Percentiles rank a stretch among this genome's conserved stretches.
These are phyloP conservation scores for Russula olivacea DNA, from an alignment of 768 basidiomycete species.

Conservation along the genomic window DNA sequence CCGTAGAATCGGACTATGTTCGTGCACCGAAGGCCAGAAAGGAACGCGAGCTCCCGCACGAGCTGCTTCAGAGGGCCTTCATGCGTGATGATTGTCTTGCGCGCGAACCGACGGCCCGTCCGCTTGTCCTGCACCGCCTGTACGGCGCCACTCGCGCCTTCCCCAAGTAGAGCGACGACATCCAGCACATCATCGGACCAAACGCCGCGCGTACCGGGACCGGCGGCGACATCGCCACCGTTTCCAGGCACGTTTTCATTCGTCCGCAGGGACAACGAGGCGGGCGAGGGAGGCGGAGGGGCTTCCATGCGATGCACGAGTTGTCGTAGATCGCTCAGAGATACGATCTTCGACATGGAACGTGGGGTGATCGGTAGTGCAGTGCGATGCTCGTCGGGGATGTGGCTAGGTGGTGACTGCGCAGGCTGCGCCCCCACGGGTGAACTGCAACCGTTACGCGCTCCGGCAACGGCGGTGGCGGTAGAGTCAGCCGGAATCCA, in stretches of 20 bases:
- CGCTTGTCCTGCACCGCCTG: constrained; percentile 79
- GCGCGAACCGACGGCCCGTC: constrained; percentile 71
- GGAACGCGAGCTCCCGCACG: constrained; percentile 79
- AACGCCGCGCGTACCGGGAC: not conserved
- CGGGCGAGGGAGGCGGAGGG: not conserved
- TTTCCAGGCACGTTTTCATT: not conserved
- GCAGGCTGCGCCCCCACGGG: not conserved
- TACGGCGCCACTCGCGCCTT: constrained; percentile 89
- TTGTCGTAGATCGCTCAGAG: constrained; percentile 15
- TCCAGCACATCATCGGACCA: constrained; percentile 65
- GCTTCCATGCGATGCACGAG: constrained; percentile 20
- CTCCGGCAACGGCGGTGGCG: not conserved
- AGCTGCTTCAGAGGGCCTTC: constrained; percentile 85
- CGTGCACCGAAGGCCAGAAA: constrained; percentile 66
- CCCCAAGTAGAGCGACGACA: constrained; percentile 67
- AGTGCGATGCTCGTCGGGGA: constrained; percentile 4
- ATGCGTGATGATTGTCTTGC: constrained; percentile 83
- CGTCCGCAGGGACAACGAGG: not conserved
- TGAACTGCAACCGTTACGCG: not conserved
- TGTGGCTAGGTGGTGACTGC: not conserved
- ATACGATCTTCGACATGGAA: constrained; percentile 19
- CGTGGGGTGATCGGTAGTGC: constrained; percentile 16
- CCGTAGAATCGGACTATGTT: constrained; percentile 87
- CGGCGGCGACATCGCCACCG: not conserved
- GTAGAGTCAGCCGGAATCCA: not conserved